Evolutionary conservation across 768 basidiomycete genomes (phyloP).

Genomic region (Cystobasidium onofrii): DNA sequence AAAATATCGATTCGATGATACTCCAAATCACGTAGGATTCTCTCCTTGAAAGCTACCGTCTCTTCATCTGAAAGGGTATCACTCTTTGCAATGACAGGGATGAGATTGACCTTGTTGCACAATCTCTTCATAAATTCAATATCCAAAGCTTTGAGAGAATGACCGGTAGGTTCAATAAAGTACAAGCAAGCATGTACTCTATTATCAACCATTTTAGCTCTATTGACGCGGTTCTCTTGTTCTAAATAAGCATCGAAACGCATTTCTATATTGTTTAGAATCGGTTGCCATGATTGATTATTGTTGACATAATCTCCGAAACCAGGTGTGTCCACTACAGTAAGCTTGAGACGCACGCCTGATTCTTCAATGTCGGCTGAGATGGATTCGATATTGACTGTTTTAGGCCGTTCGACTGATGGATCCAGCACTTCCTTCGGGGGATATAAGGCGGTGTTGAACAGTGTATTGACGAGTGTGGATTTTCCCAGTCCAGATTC

Average conservation of each 20-base stretch:
- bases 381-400: constrained; percentile 96
- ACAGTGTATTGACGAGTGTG: constrained; percentile 95
- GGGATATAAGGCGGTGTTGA: constrained; percentile 91
- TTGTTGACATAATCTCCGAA: constrained; percentile 99
- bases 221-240: constrained; percentile 96
- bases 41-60: constrained; percentile 79
- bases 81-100: constrained; percentile 95
- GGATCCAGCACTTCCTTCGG: constrained; percentile 76
- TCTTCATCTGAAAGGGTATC: constrained; percentile 98
- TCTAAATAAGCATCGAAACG: constrained; percentile 96
- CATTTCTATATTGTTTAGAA: constrained; percentile 94
- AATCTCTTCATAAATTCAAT: constrained; percentile 98
- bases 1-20: constrained; percentile 96
- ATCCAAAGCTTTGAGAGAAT: constrained; percentile 96
- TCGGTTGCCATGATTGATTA: constrained; percentile 98
- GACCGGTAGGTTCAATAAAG: constrained; percentile 97
- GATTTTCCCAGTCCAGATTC: constrained; percentile 99
- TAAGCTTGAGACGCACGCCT: constrained; percentile 87
- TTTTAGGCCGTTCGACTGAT: constrained; percentile 76
- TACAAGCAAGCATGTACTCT: constrained; percentile 97
- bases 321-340: constrained; percentile 98
- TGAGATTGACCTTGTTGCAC: constrained; percentile 94
- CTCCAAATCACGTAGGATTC: constrained; percentile 73
- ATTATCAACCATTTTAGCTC: constrained; percentile 87
- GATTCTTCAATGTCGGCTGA: constrained; percentile 99